phyloP scores from a whole-genome alignment of 2,329 filamentous ascomycete genomes.

The Fusarium hostae region DNA sequence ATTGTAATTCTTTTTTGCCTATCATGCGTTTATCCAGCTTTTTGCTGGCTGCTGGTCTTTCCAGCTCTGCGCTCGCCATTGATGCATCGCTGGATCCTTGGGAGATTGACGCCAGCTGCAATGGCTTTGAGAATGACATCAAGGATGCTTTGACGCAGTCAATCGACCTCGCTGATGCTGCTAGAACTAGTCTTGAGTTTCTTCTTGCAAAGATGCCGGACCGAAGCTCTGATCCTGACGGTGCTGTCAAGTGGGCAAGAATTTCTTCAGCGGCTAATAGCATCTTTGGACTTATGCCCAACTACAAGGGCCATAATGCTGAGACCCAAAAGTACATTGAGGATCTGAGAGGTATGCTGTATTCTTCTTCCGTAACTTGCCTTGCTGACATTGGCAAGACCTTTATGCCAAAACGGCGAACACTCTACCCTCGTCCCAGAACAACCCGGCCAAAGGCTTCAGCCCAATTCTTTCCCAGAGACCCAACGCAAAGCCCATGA shows the following conservation, averaged over 20 bases:
- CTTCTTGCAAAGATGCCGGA: not conserved
- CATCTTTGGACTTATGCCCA: not conserved
- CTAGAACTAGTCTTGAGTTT: not conserved
- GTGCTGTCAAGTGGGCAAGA: not conserved
- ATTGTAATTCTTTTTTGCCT: not conserved
- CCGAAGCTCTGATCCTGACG: not conserved
- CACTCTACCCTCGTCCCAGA: not conserved
- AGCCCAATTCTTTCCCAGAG: not conserved
- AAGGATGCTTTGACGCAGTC: slow-evolving; percentile 6
- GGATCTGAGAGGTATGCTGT: not conserved
- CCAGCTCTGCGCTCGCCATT: not conserved
- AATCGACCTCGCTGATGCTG: slow-evolving; percentile 10
- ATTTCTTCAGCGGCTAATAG: not conserved
- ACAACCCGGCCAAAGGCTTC: not conserved
- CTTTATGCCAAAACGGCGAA: not conserved
- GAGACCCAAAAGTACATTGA: not conserved
- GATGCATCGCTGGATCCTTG: slow-evolving; percentile 1
- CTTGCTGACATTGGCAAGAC: not conserved
- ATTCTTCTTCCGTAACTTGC: rapidly evolving
- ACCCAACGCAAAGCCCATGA: slow-evolving; percentile 2
- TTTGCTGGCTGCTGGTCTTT: not conserved
- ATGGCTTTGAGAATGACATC: not conserved
- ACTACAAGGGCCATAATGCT: not conserved
- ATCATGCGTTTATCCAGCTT: not conserved
- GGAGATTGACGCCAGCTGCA: slow-evolving; percentile 9